Evolutionary conservation across 768 basidiomycete species (phyloP), one percentile per base, ranked within the genome.

Genomic region (Agaricus blazei): DNA sequence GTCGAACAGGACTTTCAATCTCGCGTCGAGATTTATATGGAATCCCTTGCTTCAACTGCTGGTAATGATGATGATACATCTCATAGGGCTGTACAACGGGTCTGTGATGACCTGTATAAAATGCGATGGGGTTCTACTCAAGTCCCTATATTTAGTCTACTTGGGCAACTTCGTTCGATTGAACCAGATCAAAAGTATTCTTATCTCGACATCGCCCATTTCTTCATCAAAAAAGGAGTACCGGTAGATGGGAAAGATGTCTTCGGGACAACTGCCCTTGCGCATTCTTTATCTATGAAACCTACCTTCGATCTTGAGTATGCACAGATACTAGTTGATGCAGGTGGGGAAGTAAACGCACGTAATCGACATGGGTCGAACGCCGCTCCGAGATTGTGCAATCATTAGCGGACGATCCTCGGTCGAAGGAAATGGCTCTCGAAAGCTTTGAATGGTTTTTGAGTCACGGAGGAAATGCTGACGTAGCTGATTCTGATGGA

Each of bases 91-190:
- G 27, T 43, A 9, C 9, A 52, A 27, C 29, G 7, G 26, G 49
- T 50, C 24, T 50, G 49, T 24, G 37, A 71, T n/a, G 65, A 73
- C 36, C 60, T 73, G 26, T 67, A 65, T 56, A 49, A 45, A 15
- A 58, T 73, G 14, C 65, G 66, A 24, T 78, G 73, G 73, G 75
- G 75, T 26, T 75, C 72, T 28, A 76, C 73, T 6, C 61, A 66
- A 40, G 65, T 69, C 9, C 70, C 71, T 3, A 64, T 78, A 12
- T 78, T 64, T 60, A 70, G 73, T 58, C 66, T 75, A 41, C 58
- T 77, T 6, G 67, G 68, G 2, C 61, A 71, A 11, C 59, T 68
- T 45, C 64, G 61, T 19, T 48, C 68, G 23, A 63, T 75, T 37
- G 7, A 60, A 6, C 69, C 70, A 1, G 28, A 24, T 1, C 9